These are phyloP conservation scores for Fomitopsis betulina DNA, from an alignment of 1,284 basidiomycete species.

Conservation along the genomic window DNA sequence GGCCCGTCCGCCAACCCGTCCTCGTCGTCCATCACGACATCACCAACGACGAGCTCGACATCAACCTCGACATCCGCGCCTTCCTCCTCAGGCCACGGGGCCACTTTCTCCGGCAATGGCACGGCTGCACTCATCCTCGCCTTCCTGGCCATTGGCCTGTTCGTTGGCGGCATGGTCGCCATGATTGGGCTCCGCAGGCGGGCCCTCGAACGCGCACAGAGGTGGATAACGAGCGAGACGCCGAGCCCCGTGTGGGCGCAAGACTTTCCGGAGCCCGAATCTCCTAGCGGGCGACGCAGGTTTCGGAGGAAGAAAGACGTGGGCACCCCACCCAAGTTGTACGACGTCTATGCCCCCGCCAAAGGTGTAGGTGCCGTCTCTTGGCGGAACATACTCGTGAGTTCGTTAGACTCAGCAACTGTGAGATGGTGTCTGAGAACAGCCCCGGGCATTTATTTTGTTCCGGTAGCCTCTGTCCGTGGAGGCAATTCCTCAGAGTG, in stretches of 20 bases:
- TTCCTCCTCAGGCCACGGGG: constrained; percentile 4
- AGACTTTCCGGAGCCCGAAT: background rate
- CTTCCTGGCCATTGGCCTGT: constrained; percentile 25
- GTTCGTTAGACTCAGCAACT: constrained; percentile 1
- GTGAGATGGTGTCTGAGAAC: background rate
- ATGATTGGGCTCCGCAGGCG: constrained; percentile 22
- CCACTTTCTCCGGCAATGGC: constrained; percentile 16
- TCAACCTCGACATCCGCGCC: background rate
- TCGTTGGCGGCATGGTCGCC: constrained; percentile 22
- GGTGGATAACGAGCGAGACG: background rate
- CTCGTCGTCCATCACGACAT: background rate
- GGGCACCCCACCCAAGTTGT: constrained; percentile 19
- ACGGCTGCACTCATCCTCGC: constrained; percentile 26
- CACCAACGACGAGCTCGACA: constrained; percentile 1
- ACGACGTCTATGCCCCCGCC: constrained; percentile 12
- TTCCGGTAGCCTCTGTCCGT: constrained; percentile 7
- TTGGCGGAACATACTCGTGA: constrained; percentile 18
- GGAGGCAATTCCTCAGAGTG: background rate
- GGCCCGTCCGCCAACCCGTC: constrained; percentile 6
- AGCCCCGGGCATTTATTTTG: background rate
- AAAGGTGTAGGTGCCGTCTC: background rate
- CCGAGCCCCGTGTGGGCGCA: constrained; percentile 5
- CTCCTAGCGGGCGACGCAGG: background rate
- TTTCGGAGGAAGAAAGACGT: constrained; percentile 2
- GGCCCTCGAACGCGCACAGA: constrained; percentile 8